Evolutionary conservation across 2,329 filamentous ascomycete genomes (phyloP), one percentile per base, ranked within the genome.

Genomic region (Penicillium sp.): DNA sequence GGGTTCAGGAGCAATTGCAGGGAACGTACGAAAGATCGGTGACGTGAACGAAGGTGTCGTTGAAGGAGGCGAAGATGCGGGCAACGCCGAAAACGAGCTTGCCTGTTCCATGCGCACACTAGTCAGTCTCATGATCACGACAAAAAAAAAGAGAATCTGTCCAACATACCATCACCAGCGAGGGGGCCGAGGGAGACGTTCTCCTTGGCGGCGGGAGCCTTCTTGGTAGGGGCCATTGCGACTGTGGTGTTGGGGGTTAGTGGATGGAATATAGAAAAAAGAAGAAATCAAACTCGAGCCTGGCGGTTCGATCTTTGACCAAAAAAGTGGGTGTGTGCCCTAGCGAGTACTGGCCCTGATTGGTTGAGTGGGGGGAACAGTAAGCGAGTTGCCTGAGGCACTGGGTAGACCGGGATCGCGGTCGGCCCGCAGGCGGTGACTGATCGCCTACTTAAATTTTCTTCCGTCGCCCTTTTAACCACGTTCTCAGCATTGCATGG

Each of bases 161-260:
- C 41, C 42, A 62, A 72, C 83, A 72, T 75, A 92, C 89, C 91
- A 83, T 96, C 92, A 74, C 91, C 87, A 80, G 91, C 88, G 78
- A 95, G 89, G 74, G 93, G 93, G 70, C 93, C 93, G 70, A 97
- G 85, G 78, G 88, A 91, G 82, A 98, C 93, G 81, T 98, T 98
- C 86, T 97, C 93, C 81, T 92, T 77, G 61, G 77, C 85, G 69
- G 88, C 84, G 74, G 86, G 82, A 70, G 83, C 79, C 76, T 86
- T 85, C 82, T 92, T 95, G 76, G 91, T 91, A 78, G 91, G 80
- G 46, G 58, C 57, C 92, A 97, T 97, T 74, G 78, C 88, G 81
- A 76, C 69, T 69, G 69, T 65, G 61, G 63, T 62, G 66, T 69
- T 67, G 63, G 63, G 63, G 66, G 66, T 67, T 56, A 56, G 63